Conservation (phyloP, 129 eudicot species). For the Helianthus tuberosus region DNA sequence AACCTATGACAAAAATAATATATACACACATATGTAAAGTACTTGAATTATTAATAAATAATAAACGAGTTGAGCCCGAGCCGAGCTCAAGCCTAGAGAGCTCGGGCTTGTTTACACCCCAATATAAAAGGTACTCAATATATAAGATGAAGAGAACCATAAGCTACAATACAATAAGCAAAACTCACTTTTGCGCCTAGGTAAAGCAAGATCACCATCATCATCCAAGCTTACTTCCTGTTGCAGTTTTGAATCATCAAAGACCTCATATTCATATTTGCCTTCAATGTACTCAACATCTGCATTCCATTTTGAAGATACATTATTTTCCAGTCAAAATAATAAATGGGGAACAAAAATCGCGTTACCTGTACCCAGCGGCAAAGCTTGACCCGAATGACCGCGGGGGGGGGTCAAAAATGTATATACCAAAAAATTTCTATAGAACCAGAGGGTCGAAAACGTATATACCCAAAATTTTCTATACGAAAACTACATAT, state of each 20-base stretch:
- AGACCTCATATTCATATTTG: constrained; percentile 22
- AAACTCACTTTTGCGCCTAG: constrained; percentile 66
- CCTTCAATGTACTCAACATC: constrained; percentile 42
- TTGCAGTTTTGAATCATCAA: constrained; percentile 31
- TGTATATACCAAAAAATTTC: too few species aligned
- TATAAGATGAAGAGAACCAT: background rate
- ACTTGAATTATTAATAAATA: too few species aligned
- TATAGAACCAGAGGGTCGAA: too few species aligned
- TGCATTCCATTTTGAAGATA: constrained; percentile 30
- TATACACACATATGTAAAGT: too few species aligned
- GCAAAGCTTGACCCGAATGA: too few species aligned
- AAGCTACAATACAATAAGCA: constrained; percentile 8
- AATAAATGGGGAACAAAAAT: background rate
- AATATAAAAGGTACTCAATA: background rate
- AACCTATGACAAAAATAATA: too few species aligned
- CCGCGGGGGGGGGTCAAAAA: too few species aligned
- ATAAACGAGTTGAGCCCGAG: too few species aligned
- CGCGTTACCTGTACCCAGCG: background rate
- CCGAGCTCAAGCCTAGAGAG: too few species aligned
- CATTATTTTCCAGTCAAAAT: background rate
- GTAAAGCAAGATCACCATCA: constrained; percentile 84
- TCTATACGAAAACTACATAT: too few species aligned
- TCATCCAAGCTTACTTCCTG: constrained; percentile 58
- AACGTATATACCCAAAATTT: too few species aligned
- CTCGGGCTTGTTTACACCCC: too few species aligned